Evolutionary conservation across 345 rosid species (phyloP).

Genomic region (Tarenaya hassleriana): DNA sequence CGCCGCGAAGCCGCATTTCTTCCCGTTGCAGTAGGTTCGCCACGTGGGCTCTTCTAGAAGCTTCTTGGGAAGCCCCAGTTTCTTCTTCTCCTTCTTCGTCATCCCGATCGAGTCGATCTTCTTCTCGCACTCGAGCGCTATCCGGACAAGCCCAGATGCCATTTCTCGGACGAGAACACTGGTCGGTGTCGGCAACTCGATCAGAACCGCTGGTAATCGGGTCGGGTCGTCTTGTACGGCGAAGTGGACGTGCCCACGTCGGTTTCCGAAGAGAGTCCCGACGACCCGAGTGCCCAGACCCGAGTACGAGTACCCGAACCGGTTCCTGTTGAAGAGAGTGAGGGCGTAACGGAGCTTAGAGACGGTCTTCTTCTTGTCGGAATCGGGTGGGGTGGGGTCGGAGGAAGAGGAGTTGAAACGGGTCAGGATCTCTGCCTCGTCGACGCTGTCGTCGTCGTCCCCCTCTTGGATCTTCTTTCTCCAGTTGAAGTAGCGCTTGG

Average conservation of each 20-base stretch:
- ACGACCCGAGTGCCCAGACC: conserved; percentile 52
- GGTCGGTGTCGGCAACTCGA: conserved; percentile 80
- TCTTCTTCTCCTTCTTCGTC: conserved; percentile 31
- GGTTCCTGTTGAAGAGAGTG: conserved; percentile 30
- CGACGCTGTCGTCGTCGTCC: conserved; percentile 29
- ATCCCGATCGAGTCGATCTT: conserved; percentile 27
- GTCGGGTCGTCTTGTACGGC: conserved; percentile 78
- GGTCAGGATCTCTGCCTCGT: conserved; percentile 26
- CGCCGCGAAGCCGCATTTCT: conserved; percentile 74
- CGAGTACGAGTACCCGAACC: conserved; percentile 28
- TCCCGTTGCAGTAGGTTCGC: conserved; percentile 87
- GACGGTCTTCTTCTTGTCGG: conserved; percentile 24
- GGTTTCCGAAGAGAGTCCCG: conserved; percentile 83
- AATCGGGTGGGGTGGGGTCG: conserved; percentile 21
- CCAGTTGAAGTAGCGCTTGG: conserved; percentile 83
- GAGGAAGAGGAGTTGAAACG: conserved; percentile 21
- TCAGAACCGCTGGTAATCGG: conserved; percentile 50
- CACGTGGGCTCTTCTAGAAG: conserved; percentile 64
- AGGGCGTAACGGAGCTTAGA: conserved; percentile 63
- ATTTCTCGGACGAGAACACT: conserved; percentile 75
- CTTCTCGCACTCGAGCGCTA: conserved; percentile 74
- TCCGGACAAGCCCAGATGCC: conserved; percentile 88
- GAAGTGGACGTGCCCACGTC: conserved; percentile 80
- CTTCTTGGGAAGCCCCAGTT: conserved; percentile 13
- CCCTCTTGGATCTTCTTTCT: conserved; percentile 61